These are phyloP conservation scores for Brasenia schreberi DNA, from an alignment of 164 flowering plant species.

Conservation along the genomic window DNA sequence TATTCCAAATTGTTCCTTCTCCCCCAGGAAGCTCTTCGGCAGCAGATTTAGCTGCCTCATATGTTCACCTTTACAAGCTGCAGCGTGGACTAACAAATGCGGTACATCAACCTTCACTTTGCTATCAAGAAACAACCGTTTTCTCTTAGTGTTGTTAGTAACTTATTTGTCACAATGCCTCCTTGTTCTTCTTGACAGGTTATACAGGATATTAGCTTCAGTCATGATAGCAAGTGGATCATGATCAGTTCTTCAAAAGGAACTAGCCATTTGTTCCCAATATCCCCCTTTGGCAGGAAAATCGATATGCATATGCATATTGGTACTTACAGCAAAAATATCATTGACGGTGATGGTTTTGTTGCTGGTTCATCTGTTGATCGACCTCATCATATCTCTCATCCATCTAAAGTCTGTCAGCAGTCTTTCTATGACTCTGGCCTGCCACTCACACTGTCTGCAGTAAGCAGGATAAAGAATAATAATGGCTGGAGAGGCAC, in stretches of 20 bases:
- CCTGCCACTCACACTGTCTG: slow-evolving; percentile 56
- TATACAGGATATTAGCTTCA: slow-evolving; percentile 79
- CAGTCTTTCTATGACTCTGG: slow-evolving; percentile 26
- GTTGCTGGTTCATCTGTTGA: slow-evolving; percentile 15
- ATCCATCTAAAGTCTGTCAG: slow-evolving; percentile 19
- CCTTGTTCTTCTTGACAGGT: slow-evolving; percentile 8
- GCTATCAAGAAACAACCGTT: too few relatives aligned
- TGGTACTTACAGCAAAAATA: slow-evolving; percentile 6
- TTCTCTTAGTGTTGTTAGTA: too few relatives aligned
- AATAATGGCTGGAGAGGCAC: slow-evolving; percentile 66
- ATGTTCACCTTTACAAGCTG: too few relatives aligned
- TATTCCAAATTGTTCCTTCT: too few relatives aligned
- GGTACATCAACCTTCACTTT: slow-evolving; percentile 5
- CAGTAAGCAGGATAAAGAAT: slow-evolving; percentile 56
- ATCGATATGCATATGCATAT: slow-evolving; percentile 22
- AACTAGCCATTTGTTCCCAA: slow-evolving; percentile 70
- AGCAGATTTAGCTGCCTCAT: too few relatives aligned
- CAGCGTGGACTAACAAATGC: too few relatives aligned
- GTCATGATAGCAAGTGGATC: slow-evolving; percentile 69
- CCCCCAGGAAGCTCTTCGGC: too few relatives aligned
- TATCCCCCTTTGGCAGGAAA: slow-evolving; percentile 43
- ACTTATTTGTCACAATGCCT: too few relatives aligned
- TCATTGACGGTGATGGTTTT: slow-evolving; percentile 16
- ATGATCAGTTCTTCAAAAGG: slow-evolving; percentile 83
- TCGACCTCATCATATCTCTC: slow-evolving; percentile 19